Percentiles rank a stretch among this genome's conserved stretches.
These are phyloP conservation scores for Drosera spatulata DNA, from an alignment of 179 eudicot genomes.

Conservation along the genomic window DNA sequence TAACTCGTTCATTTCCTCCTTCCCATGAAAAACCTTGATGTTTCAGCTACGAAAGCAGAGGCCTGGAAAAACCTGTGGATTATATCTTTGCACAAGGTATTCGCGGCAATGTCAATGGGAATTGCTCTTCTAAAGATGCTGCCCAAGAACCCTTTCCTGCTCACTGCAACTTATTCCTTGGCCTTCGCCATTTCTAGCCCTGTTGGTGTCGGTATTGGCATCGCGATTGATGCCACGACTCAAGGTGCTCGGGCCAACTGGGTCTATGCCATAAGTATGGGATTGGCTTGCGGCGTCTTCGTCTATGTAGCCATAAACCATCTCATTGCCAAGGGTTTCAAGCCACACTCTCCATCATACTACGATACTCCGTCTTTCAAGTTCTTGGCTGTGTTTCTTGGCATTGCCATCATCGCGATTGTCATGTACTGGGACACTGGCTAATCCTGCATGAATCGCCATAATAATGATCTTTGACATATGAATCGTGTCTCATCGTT, in stretches of 20 bases:
- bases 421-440: conserved; percentile 57
- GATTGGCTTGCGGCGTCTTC: conserved; percentile 67
- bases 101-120: conserved; percentile 81
- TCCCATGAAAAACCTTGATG: background rate
- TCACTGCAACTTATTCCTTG: conserved; percentile 41
- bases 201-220: conserved; percentile 63
- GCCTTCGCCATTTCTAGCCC: conserved; percentile 81
- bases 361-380: conserved; percentile 56
- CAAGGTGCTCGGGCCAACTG: conserved; percentile 54
- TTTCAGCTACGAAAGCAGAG: conserved; percentile 36
- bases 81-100: conserved; percentile 69
- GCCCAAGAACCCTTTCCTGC: conserved; percentile 62
- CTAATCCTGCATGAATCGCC: background rate
- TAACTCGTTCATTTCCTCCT: background rate
- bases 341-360: conserved; percentile 32
- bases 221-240: conserved; percentile 61
- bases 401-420: conserved; percentile 55
- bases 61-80: conserved; percentile 89
- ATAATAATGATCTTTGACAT: background rate
- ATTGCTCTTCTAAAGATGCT: conserved; percentile 66
- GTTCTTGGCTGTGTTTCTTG: conserved; percentile 50
- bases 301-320: conserved; percentile 75
- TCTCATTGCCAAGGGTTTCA: conserved; percentile 67
- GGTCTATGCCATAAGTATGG: conserved; percentile 71
- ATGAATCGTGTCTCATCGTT: no score